Evolutionary conservation across 2,329 filamentous ascomycete genomes (phyloP).

Genomic region (Drechslera avenae): DNA sequence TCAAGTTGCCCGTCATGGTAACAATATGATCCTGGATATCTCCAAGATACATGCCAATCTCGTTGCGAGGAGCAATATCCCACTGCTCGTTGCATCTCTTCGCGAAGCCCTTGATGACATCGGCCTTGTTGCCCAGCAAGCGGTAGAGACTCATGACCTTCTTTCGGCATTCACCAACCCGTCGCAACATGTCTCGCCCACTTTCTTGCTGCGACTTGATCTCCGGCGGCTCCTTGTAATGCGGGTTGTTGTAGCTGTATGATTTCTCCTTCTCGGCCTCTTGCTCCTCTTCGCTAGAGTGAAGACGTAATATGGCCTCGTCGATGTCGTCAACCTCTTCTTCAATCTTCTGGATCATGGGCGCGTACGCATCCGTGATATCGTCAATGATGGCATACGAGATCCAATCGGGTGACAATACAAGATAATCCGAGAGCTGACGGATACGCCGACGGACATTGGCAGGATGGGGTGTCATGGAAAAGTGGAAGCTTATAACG

Average conservation of each 20-base stretch:
- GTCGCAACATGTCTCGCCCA: constrained; percentile 82
- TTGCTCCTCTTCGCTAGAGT: constrained; percentile 60
- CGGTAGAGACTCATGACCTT: constrained; percentile 96
- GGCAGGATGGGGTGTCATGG: constrained; percentile 91
- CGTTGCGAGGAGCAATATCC: constrained; percentile 91
- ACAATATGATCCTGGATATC: constrained; percentile 99
- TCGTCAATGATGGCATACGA: constrained; percentile 98
- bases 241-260: constrained; percentile 36
- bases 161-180: constrained; percentile 92
- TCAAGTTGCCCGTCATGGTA: constrained; percentile 96
- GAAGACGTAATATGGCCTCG: constrained; percentile 82
- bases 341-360: constrained; percentile 89
- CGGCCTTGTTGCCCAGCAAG: constrained; percentile 92
- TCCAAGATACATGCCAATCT: constrained; percentile 96
- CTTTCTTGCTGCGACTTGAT: constrained; percentile 52
- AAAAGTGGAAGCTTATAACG: constrained; percentile 95
- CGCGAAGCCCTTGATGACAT: constrained; percentile 98
- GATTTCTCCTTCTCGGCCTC: constrained; percentile 34
- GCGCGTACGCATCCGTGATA: constrained; percentile 94
- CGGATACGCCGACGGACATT: constrained; percentile 94
- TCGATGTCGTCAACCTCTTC: constrained; percentile 98
- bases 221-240: constrained; percentile 41
- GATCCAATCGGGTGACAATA: constrained; percentile 95
- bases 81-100: constrained; percentile 98
- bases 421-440: constrained; percentile 90